Evolutionary conservation across 371 early-diverging fungal species (phyloP).

Genomic region (Lichtheimia hyalospora): DNA sequence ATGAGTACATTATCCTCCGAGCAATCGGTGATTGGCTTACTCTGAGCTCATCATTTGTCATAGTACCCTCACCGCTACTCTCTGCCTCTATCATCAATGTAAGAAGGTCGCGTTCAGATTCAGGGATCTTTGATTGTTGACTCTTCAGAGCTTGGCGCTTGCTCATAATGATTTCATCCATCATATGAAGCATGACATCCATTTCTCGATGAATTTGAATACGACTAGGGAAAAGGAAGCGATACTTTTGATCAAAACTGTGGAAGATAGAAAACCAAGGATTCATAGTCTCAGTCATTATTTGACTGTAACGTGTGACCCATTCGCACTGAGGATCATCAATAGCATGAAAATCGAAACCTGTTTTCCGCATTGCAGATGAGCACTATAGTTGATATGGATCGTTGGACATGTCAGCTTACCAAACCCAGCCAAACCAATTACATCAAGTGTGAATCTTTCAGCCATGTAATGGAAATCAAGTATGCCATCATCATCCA

Average conservation of each 20-base stretch:
- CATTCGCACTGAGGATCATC: slow-evolving; percentile 22
- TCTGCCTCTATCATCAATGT: slow-evolving; percentile 46
- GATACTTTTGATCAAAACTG: not conserved
- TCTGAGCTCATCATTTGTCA: slow-evolving; percentile 22
- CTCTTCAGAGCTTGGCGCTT: not conserved
- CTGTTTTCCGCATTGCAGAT: not conserved
- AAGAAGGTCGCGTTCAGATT: slow-evolving; percentile 43
- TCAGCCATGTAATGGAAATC: slow-evolving; percentile 18
- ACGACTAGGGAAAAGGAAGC: slow-evolving; percentile 3
- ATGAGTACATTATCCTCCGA: not conserved
- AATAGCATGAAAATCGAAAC: slow-evolving; percentile 24
- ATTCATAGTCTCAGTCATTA: not conserved
- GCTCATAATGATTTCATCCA: not conserved
- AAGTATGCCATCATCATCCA: not conserved
- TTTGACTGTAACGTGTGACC: slow-evolving; percentile 20
- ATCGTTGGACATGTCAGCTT: not conserved
- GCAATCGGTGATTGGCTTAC: not conserved
- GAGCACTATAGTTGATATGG: not conserved
- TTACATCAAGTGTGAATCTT: slow-evolving; percentile 29
- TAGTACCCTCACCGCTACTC: slow-evolving; percentile 7
- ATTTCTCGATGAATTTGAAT: not conserved
- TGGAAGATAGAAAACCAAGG: not conserved
- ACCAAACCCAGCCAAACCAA: slow-evolving; percentile 26
- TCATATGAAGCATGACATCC: not conserved
- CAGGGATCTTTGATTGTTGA: slow-evolving; percentile 9